Conservation (phyloP, 805 yeast species). For the Spathaspora arborariae region DNA sequence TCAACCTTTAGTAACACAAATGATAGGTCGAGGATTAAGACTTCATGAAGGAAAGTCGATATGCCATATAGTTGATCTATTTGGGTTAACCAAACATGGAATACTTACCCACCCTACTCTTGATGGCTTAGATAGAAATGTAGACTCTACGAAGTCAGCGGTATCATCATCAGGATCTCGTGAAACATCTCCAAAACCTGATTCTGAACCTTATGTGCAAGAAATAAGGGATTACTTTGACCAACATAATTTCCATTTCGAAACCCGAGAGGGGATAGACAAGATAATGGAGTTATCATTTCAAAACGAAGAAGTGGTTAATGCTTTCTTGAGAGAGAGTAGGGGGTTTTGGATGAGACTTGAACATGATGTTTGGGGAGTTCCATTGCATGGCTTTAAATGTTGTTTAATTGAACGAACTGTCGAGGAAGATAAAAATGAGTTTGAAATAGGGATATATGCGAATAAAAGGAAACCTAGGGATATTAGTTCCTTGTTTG, state of each 20-base stretch:
- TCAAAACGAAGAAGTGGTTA: slow-evolving; percentile 7
- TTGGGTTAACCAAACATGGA: slow-evolving; percentile 54
- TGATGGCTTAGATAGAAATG: slow-evolving; percentile 15
- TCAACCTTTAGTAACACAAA: slow-evolving; percentile 66
- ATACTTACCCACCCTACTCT: slow-evolving; percentile 55
- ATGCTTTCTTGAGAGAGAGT: slow-evolving; percentile 7
- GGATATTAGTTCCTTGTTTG: no score
- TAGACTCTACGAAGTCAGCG: no score
- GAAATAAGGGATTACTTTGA: not conserved
- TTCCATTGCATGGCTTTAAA: slow-evolving; percentile 6
- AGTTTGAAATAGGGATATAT: not conserved
- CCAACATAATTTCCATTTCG: not conserved
- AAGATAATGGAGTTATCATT: not conserved
- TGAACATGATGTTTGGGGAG: slow-evolving; percentile 32
- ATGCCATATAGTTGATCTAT: slow-evolving; percentile 78
- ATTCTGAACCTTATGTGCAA: not conserved
- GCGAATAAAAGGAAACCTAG: not conserved
- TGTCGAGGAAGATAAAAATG: not conserved
- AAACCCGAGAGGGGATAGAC: not conserved
- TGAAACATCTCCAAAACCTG: no score
- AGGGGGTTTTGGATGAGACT: slow-evolving; percentile 19
- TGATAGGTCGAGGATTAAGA: slow-evolving; percentile 89
- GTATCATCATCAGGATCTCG: no score
- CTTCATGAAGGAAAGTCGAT: slow-evolving; percentile 53
- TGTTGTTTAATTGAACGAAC: slow-evolving; percentile 9